phyloP scores from a whole-genome alignment of 352 stramenopile species.

The Pythium pyrilobum region DNA sequence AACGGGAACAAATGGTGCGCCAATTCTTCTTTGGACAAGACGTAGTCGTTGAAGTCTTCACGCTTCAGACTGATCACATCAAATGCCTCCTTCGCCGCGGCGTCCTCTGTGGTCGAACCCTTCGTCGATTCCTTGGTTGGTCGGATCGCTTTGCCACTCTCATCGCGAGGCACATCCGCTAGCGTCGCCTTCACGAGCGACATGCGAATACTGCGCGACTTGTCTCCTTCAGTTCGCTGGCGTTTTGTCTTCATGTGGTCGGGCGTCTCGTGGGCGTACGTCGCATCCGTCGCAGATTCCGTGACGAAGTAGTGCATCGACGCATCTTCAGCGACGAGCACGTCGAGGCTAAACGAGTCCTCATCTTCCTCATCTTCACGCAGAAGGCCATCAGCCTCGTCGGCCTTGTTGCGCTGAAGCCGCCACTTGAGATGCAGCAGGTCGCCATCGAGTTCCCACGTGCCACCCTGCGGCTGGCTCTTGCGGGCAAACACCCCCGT shows the following conservation, averaged over 20 bases:
- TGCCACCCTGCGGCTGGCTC: slow-evolving; percentile 57
- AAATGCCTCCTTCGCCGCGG: slow-evolving; percentile 5
- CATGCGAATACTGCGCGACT: slow-evolving; percentile 46
- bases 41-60: slow-evolving; percentile 41
- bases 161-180: slow-evolving; percentile 44
- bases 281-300: slow-evolving; percentile 52
- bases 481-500: slow-evolving; percentile 59
- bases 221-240: slow-evolving; percentile 25
- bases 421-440: slow-evolving; percentile 80
- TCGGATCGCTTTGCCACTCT: slow-evolving; percentile 35
- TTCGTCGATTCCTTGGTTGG: slow-evolving; percentile 8
- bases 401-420: slow-evolving; percentile 21
- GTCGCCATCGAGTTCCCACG: slow-evolving; percentile 75
- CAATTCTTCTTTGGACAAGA: slow-evolving; percentile 59
- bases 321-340: slow-evolving; percentile 65
- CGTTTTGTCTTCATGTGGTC: slow-evolving; percentile 58
- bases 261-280: slow-evolving; percentile 53
- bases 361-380: slow-evolving; percentile 33
- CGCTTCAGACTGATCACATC: slow-evolving; percentile 10
- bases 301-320: slow-evolving; percentile 79
- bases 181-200: slow-evolving; percentile 58
- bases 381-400: slow-evolving; percentile 19
- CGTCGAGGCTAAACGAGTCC: slow-evolving; percentile 63
- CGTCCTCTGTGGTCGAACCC: neutral
- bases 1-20: slow-evolving; percentile 66